Conservation (phyloP, 768 basidiomycete species). For the Auricularia auricula-judae region DNA sequence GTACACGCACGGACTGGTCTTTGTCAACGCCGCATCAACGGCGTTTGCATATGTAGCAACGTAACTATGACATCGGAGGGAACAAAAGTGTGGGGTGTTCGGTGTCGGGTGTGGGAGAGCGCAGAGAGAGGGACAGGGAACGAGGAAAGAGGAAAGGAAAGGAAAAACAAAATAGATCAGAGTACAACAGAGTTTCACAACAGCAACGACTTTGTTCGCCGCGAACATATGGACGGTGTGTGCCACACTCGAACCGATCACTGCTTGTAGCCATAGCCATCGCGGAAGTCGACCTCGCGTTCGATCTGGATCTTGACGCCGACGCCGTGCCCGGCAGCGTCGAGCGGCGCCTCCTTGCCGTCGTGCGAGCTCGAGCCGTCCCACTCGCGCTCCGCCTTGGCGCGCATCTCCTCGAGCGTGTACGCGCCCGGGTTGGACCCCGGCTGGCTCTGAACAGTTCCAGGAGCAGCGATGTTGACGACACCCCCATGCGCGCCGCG, state of each 20-base stretch:
- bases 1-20: too few relatives aligned
- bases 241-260: not conserved
- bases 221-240: too few relatives aligned
- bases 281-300: slow-evolving; percentile 34
- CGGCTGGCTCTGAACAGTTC: slow-evolving; percentile 13
- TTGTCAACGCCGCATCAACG: too few relatives aligned
- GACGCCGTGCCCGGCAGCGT: slow-evolving; percentile 6
- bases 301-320: slow-evolving; percentile 55
- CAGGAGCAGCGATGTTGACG: slow-evolving; percentile 13
- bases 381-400: slow-evolving; percentile 18
- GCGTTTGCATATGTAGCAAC: too few relatives aligned
- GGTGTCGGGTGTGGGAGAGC: too few relatives aligned
- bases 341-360: slow-evolving; percentile 4
- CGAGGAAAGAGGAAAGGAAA: too few relatives aligned
- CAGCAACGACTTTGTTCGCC: too few relatives aligned
- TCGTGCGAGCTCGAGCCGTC: slow-evolving; percentile 24
- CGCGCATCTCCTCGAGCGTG: slow-evolving; percentile 21
- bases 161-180: too few relatives aligned
- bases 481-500: slow-evolving; percentile 9
- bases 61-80: too few relatives aligned
- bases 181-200: too few relatives aligned
- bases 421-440: slow-evolving; percentile 12
- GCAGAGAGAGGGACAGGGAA: too few relatives aligned
- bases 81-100: too few relatives aligned
- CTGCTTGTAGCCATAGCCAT: not conserved